These are phyloP conservation scores for Scheffersomyces quercinus DNA, from an alignment of 1,139 yeast genomes.

Conservation along the genomic window DNA sequence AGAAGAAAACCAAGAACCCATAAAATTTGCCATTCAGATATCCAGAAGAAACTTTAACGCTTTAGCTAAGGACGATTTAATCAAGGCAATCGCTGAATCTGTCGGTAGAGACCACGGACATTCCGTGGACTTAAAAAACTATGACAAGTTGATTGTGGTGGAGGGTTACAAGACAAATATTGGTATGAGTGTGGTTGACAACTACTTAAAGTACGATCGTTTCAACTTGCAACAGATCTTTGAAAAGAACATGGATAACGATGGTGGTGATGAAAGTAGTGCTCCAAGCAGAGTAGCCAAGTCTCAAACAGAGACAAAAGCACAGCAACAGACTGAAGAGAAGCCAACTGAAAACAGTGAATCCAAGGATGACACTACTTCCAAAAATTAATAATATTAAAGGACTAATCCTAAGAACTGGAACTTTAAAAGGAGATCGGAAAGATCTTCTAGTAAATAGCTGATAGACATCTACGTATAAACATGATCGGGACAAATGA, in stretches of 20 bases:
- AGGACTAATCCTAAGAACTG: neutral
- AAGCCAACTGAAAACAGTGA: constrained; percentile 3
- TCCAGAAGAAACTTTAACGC: constrained; percentile 77
- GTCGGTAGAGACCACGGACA: constrained; percentile 76
- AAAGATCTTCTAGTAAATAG: too few species aligned
- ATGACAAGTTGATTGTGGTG: constrained; percentile 75
- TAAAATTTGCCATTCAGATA: constrained; percentile 80
- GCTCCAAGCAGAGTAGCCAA: constrained; percentile 13
- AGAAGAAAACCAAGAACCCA: constrained; percentile 45
- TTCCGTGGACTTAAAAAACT: constrained; percentile 75
- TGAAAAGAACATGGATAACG: constrained; percentile 39
- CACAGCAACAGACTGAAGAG: constrained; percentile 2
- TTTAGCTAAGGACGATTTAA: constrained; percentile 67
- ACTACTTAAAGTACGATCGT: constrained; percentile 55
- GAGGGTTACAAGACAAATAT: constrained; percentile 85
- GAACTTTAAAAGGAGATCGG: too few species aligned
- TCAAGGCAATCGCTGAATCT: constrained; percentile 65
- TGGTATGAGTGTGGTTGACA: constrained; percentile 77
- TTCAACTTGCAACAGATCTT: constrained; percentile 66
- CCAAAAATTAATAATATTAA: constrained; percentile 3
- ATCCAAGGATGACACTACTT: constrained; percentile 4
- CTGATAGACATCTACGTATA: too few species aligned
- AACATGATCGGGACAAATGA: too few species aligned
- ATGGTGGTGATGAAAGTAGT: constrained; percentile 14
- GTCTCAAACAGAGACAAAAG: constrained; percentile 3